These are phyloP conservation scores for Penicillium paneum DNA, from an alignment of 2,329 filamentous ascomycete species.

Conservation along the genomic window DNA sequence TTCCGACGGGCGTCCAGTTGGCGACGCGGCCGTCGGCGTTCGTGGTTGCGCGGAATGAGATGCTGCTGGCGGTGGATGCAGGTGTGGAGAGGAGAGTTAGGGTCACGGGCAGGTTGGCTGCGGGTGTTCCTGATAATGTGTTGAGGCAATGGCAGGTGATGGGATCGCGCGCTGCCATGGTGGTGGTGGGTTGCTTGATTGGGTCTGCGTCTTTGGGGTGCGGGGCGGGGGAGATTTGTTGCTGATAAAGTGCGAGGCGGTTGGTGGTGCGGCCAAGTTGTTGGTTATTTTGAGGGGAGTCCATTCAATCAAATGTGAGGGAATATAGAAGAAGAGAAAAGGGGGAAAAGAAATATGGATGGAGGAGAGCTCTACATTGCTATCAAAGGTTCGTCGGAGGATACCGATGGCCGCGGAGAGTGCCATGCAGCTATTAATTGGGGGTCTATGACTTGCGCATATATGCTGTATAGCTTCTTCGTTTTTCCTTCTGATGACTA, in stretches of 20 bases:
- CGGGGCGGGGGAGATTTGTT: constrained; percentile 26
- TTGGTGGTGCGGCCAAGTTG: constrained; percentile 28
- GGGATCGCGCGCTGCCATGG: constrained; percentile 42
- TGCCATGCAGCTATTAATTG: constrained; percentile 21
- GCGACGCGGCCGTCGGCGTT: constrained; percentile 48
- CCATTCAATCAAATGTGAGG: constrained; percentile 25
- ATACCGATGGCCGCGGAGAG: constrained; percentile 32
- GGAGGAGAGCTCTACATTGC: constrained; percentile 7
- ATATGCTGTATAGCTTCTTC: background rate
- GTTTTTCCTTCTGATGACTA: background rate
- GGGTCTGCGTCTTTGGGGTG: constrained; percentile 13
- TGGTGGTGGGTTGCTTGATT: constrained; percentile 10
- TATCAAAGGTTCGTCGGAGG: constrained; percentile 33
- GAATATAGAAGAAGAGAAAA: constrained; percentile 2
- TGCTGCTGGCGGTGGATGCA: constrained; percentile 23
- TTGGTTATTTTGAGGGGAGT: constrained; percentile 13
- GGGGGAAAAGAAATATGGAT: constrained; percentile 2
- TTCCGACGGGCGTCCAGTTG: constrained; percentile 36
- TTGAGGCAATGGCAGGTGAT: constrained; percentile 53
- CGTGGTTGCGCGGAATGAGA: constrained; percentile 40
- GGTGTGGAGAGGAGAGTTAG: constrained; percentile 58
- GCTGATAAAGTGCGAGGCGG: constrained; percentile 35
- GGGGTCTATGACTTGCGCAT: background rate
- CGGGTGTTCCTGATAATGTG: constrained; percentile 46
- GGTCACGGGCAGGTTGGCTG: constrained; percentile 48